These are phyloP conservation scores for Tetrapisispora fleetii DNA, from an alignment of 805 yeast species.

Conservation along the genomic window DNA sequence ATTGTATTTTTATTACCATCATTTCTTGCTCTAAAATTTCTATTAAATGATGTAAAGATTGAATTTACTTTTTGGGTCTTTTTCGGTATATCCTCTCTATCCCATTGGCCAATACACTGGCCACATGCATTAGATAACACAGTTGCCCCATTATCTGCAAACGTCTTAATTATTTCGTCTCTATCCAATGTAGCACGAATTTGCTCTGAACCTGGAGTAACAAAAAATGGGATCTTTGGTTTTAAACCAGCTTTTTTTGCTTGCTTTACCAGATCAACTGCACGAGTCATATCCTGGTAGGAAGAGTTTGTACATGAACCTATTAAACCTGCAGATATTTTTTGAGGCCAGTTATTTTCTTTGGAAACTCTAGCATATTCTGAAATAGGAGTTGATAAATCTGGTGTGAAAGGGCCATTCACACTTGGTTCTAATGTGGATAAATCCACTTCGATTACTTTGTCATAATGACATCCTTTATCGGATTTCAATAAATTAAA, in stretches of 20 bases:
- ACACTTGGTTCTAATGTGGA: slow-evolving; percentile 84
- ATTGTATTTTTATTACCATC: slow-evolving; percentile 97
- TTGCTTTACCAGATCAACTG: slow-evolving; percentile 79
- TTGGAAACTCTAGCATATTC: slow-evolving; percentile 63
- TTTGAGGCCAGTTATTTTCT: slow-evolving; percentile 75
- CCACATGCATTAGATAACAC: slow-evolving; percentile 98
- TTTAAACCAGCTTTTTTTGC: slow-evolving; percentile 80
- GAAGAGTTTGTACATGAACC: slow-evolving; percentile 99
- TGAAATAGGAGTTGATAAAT: slow-evolving; percentile 86
- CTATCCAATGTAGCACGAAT: slow-evolving; percentile 94
- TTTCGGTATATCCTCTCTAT: slow-evolving; percentile 69
- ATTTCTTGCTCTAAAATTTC: slow-evolving; percentile 95
- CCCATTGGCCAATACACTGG: slow-evolving; percentile 99
- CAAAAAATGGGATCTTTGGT: slow-evolving; percentile 86
- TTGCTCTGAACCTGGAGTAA: slow-evolving; percentile 97
- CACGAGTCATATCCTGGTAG: slow-evolving; percentile 96
- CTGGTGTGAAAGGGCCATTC: slow-evolving; percentile 98
- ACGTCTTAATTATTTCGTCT: slow-evolving; percentile 78
- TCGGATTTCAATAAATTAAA: slow-evolving; percentile 71
- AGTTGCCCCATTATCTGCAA: slow-evolving; percentile 79
- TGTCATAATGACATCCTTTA: slow-evolving; percentile 81
- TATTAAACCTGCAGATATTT: slow-evolving; percentile 84
- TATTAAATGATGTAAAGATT: slow-evolving; percentile 92
- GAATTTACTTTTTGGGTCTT: slow-evolving; percentile 65
- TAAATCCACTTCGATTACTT: slow-evolving; percentile 83